These are phyloP conservation scores for Fusarium sp. DNA, from an alignment of 2,329 filamentous ascomycete species.

Conservation along the genomic window DNA sequence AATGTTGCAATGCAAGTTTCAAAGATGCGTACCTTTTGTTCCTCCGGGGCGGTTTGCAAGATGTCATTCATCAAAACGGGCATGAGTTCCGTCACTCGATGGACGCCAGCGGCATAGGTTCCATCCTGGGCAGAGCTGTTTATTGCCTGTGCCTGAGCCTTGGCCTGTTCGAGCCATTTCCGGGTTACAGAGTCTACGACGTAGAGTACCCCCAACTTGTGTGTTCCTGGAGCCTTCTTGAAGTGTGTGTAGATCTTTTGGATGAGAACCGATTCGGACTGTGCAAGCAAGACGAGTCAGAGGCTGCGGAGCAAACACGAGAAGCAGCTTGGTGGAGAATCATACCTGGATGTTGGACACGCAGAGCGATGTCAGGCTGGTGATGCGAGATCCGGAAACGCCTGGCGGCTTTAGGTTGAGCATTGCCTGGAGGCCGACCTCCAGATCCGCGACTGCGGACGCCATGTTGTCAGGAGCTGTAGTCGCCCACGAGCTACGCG, in stretches of 20 bases:
- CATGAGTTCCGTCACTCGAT: constrained; percentile 95
- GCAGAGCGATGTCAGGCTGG: constrained; percentile 86
- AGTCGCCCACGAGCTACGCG: constrained; percentile 35
- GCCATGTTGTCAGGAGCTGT: constrained; percentile 65
- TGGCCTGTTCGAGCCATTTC: constrained; percentile 97
- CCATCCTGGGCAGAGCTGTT: constrained; percentile 86
- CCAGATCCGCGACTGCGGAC: constrained; percentile 90
- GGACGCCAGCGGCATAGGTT: constrained; percentile 93
- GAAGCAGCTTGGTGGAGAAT: constrained; percentile 2
- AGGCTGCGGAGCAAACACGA: constrained; percentile 4
- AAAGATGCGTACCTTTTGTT: constrained; percentile 90
- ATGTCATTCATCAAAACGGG: constrained; percentile 97
- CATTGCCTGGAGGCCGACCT: constrained; percentile 91
- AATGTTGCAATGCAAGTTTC: constrained; percentile 29
- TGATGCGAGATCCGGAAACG: constrained; percentile 92
- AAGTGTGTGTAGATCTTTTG: constrained; percentile 98
- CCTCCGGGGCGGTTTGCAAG: constrained; percentile 84
- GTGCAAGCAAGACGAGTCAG: constrained; percentile 38
- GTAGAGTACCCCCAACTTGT: constrained; percentile 99
- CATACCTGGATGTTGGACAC: constrained; percentile 89
- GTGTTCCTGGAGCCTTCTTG: constrained; percentile 91
- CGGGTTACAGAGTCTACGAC: constrained; percentile 99
- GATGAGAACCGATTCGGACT: constrained; percentile 95
- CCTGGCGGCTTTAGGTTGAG: constrained; percentile 91
- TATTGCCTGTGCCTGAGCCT: constrained; percentile 83